Percentiles rank a stretch among this genome's conserved stretches.
Conservation (phyloP, 768 basidiomycete genomes). For the Pleurotus tuoliensis region DNA sequence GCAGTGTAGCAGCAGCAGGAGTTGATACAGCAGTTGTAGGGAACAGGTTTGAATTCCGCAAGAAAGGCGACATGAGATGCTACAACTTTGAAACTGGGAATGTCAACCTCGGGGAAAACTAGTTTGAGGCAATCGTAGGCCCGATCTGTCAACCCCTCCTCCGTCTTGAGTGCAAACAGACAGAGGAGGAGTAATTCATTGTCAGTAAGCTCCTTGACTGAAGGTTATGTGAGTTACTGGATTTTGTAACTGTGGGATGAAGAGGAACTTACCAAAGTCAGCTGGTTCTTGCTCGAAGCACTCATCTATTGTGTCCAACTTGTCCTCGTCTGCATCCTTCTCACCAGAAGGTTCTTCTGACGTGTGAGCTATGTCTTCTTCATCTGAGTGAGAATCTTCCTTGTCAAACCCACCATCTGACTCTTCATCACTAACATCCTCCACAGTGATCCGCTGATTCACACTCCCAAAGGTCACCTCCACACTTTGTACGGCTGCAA, state of each 20-base stretch:
- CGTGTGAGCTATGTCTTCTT: not conserved
- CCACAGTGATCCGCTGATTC: too few relatives aligned
- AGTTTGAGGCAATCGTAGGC: slow-evolving; percentile 21
- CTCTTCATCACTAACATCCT: too few relatives aligned
- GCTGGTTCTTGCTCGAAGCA: slow-evolving; percentile 14
- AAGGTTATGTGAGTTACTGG: not conserved
- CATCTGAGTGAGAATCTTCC: not conserved
- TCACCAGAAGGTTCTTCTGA: too few relatives aligned
- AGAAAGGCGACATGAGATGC: slow-evolving; percentile 22
- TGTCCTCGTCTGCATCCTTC: too few relatives aligned
- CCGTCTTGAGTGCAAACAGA: slow-evolving; percentile 25
- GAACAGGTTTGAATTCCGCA: slow-evolving; percentile 25
- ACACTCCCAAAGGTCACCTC: too few relatives aligned
- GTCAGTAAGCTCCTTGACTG: slow-evolving; percentile 19
- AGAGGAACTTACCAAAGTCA: slow-evolving; percentile 12
- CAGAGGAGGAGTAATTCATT: slow-evolving; percentile 22
- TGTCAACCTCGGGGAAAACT: slow-evolving; percentile 17
- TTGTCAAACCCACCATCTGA: too few relatives aligned
- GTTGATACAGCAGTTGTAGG: slow-evolving; percentile 38
- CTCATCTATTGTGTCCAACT: slow-evolving; percentile 12
- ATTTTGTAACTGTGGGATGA: not conserved
- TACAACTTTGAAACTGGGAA: slow-evolving; percentile 16
- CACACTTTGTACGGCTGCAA: too few relatives aligned
- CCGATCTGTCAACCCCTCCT: slow-evolving; percentile 19
- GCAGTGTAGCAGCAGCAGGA: slow-evolving; percentile 37